Evolutionary conservation across 305 asterid genomes (phyloP), one percentile per base, ranked within the genome.

Genomic region (Solanum chacoense): DNA sequence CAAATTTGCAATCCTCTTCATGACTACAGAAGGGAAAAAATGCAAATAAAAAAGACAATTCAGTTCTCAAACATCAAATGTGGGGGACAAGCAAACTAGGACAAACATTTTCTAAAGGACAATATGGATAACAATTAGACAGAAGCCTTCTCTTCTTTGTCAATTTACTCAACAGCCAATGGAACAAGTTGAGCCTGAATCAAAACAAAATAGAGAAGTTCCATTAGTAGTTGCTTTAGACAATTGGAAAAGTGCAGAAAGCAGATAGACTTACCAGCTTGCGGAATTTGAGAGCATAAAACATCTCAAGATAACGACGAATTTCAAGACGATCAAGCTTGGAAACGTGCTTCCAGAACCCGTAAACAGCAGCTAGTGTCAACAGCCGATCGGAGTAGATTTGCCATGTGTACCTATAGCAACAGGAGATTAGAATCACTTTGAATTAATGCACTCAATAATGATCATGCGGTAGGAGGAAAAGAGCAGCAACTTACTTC

Each of bases 301-400:
- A 92, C 94, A 93, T 93, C 85, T 93, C 95, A n/a, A 93, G 92
- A 38, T 93, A 93, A 6, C 95, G 93, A 34, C 94, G 91, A 28
- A 90, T 93, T 92, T 93, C 92, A 35, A 90, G 95, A 80, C 93
- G 94, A 86, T 93, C 95, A 3, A 92, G 92, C 88, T 92, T 91
- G 76, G 94, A 92, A 31, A 93, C 92, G 22, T 91, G 79, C 73
- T 93, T 93, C 95, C 94, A 93, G 92, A 93, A 93, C 26, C 94
- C 95, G 83, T 93, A 93, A 29, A 93, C 93, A 6, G 92, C 92
- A 28, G 94, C 92, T 36, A 93, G 59, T 7, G 94, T 93, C 92
- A 92, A 85, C 72, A 93, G 71, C 87, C 92, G 87, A 22, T 90
- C 89, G 3, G 95, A 92, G 91, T 93, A 92, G 83, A 93, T 91